phyloP scores from a whole-genome alignment of 2,329 filamentous ascomycete species.

The Penicillium sclerotigenum region DNA sequence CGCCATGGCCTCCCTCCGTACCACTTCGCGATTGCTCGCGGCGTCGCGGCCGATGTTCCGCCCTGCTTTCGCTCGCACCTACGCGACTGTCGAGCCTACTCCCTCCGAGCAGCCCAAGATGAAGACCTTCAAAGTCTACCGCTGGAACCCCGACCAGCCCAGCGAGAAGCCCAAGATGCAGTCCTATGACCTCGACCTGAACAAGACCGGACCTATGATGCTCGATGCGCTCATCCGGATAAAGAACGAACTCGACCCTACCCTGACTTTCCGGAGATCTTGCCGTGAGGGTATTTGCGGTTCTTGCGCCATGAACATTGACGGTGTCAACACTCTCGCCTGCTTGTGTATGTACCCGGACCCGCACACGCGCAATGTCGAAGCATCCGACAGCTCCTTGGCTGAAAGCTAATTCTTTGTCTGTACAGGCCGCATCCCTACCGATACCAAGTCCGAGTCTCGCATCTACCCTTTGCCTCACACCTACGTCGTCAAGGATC shows the following conservation, averaged over 20 bases:
- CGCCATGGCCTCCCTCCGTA: constrained; percentile 50
- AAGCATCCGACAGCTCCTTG: background rate
- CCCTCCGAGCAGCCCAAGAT: constrained; percentile 57
- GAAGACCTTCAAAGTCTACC: constrained; percentile 98
- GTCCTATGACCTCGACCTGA: constrained; percentile 88
- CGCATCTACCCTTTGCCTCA: constrained; percentile 98
- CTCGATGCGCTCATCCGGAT: constrained; percentile 94
- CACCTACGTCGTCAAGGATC: constrained; percentile 98
- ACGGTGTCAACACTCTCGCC: constrained; percentile 95
- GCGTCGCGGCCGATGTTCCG: constrained; percentile 44
- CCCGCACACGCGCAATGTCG: background rate
- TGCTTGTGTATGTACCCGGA: constrained; percentile 78
- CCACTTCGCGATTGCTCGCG: constrained; percentile 46
- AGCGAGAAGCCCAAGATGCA: constrained; percentile 94
- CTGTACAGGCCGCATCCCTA: constrained; percentile 79
- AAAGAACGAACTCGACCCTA: constrained; percentile 98
- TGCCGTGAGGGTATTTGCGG: constrained; percentile 98
- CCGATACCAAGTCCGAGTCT: constrained; percentile 72
- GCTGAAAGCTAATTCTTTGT: constrained; percentile 10
- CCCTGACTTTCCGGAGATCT: constrained; percentile 89
- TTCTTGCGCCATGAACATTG: constrained; percentile 99
- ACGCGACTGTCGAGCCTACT: constrained; percentile 57
- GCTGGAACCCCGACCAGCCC: constrained; percentile 94
- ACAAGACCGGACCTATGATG: constrained; percentile 99
- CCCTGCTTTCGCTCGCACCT: constrained; percentile 43